Base-by-base conservation (phyloP, 768 basidiomycete species). In the Xerocomus spinulosus region DNA sequence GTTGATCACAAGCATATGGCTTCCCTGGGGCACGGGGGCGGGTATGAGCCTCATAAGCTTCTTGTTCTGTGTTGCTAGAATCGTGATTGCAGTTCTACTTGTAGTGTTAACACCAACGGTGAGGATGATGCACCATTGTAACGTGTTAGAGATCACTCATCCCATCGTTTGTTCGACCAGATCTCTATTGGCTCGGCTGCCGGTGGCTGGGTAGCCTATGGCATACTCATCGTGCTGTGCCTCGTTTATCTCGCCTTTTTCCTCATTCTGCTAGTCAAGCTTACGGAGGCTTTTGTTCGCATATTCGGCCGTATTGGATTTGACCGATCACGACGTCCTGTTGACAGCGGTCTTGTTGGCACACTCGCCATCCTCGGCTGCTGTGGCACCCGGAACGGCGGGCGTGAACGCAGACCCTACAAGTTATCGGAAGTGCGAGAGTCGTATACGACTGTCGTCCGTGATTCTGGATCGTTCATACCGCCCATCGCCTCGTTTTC, bases 41-140 rank as follows among this genome's bases (percentile, higher is more conserved):
- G 89, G 92, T 52, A 98, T 98, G 96, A 95, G 94, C 13, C 75
- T 93, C 29, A 85, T 95, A 49, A 92, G 90, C 64, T 97, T 97
- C 73, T 71, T 96, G 59, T 86, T 95, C 58, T 92, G 91, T 49
- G 88, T 95, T 5, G 83, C 88, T 18, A 77, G 95, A 54, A 94
- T 96, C 58, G 83, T 93, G 23, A 79, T 92, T 20, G 87, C 90
- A 3, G 92, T 97, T 13, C 68, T 99, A 28, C 73, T 97, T 38
- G 87, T 99, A 57, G 90, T 97, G 54, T 70, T 99, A 42, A 86
- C 87, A 14, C 89, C 92, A 23, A 80, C 85, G 52, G 95, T 97
- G 66, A 67, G 90, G 64, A 20, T 36, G 28, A 9, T 36, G 14
- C 46, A 42, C 28, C 30, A 3, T 44, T 29, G 29, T 38, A 21